These are phyloP conservation scores for Cytospora leucostoma DNA, from an alignment of 2,329 filamentous ascomycete species.

Conservation along the genomic window DNA sequence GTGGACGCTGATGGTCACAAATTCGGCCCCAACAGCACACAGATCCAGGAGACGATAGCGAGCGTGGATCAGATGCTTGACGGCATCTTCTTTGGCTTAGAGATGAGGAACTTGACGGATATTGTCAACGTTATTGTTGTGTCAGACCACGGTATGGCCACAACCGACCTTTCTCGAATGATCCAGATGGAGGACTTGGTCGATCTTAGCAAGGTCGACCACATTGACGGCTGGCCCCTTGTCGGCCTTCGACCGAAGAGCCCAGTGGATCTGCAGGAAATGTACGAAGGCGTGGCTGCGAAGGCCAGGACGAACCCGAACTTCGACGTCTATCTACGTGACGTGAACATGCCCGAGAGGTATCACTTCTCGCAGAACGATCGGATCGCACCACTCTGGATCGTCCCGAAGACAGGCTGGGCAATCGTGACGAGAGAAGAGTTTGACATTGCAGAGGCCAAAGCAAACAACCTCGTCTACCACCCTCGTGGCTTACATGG, in stretches of 20 bases:
- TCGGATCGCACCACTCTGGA: constrained; percentile 92
- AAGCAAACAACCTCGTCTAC: constrained; percentile 67
- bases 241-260: constrained; percentile 84
- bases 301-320: constrained; percentile 64
- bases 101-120: constrained; percentile 78
- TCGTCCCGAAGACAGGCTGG: constrained; percentile 90
- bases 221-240: constrained; percentile 92
- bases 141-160: constrained; percentile 98
- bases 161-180: constrained; percentile 76
- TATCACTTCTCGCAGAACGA: constrained; percentile 90
- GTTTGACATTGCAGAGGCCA: constrained; percentile 71
- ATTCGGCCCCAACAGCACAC: constrained; percentile 92
- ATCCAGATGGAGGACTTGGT: constrained; percentile 90
- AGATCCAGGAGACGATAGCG: constrained; percentile 76
- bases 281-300: constrained; percentile 64
- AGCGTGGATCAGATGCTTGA: constrained; percentile 84
- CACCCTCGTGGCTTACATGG: constrained; percentile 85
- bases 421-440: constrained; percentile 81
- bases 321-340: constrained; percentile 84
- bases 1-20: constrained; percentile 85
- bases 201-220: constrained; percentile 74
- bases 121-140: constrained; percentile 96
- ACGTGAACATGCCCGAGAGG: constrained; percentile 84
- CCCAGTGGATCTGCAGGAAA: constrained; percentile 60
- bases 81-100: constrained; percentile 71